Percentiles rank a stretch among this genome's conserved stretches.
These are phyloP conservation scores for Dendrocalamus sinicus DNA, from an alignment of 176 grass and related monocot genomes.

Conservation along the genomic window DNA sequence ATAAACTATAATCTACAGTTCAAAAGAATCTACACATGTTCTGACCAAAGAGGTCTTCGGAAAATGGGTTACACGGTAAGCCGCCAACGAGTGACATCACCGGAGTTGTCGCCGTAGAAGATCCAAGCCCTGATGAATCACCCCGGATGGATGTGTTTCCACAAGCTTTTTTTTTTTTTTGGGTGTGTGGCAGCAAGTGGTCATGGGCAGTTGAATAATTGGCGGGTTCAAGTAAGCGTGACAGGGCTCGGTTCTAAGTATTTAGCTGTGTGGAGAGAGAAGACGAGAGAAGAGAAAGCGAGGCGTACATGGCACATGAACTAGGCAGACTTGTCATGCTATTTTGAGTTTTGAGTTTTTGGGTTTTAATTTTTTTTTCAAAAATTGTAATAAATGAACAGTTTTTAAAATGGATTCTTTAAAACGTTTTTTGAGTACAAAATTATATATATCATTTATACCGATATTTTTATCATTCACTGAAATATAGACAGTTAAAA, in stretches of 20 bases:
- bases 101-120: not conserved
- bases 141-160: not conserved
- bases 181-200: not conserved
- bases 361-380: too few relatives aligned
- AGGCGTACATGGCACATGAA: not conserved
- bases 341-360: too few relatives aligned
- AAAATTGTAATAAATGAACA: too few relatives aligned
- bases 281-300: not conserved
- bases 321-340: not conserved
- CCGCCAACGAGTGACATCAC: not conserved
- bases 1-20: too few relatives aligned
- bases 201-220: conserved; percentile 3
- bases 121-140: not conserved
- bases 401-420: too few relatives aligned
- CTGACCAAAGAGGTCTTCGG: too few relatives aligned
- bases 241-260: not conserved
- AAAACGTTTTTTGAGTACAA: too few relatives aligned
- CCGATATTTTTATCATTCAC: rapidly evolving
- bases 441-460: too few relatives aligned
- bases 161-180: not conserved
- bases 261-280: too few relatives aligned
- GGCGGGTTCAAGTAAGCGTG: not conserved
- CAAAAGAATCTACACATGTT: too few relatives aligned
- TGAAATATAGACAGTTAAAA: too few relatives aligned
- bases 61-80: not conserved